A percentile compares a stretch with the other conserved stretches of the same genome.
phyloP scores from a whole-genome alignment of 352 stramenopile genomes.

The Phytophthora chlamydospora region DNA sequence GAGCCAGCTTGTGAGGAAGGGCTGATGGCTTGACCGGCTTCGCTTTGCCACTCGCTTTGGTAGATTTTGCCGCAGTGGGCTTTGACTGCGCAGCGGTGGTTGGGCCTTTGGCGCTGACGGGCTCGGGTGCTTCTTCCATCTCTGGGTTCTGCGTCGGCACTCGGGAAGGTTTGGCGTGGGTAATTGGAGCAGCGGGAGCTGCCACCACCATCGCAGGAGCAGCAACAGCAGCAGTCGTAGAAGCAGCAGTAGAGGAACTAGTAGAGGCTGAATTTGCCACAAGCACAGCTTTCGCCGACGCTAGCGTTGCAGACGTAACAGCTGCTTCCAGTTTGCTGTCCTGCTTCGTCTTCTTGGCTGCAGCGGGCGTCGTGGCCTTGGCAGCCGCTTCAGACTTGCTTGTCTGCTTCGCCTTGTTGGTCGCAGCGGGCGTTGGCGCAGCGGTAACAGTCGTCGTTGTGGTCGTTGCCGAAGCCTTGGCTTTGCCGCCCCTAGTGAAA shows the following conservation, averaged over 20 bases:
- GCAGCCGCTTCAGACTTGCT: slow-evolving; percentile 4
- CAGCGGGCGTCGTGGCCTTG: neutral
- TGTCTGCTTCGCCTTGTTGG: no score
- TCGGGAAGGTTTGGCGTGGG: neutral
- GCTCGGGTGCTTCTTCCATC: slow-evolving; percentile 24
- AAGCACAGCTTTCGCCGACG: neutral
- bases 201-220: neutral
- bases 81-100: slow-evolving; percentile 2
- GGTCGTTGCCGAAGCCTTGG: neutral
- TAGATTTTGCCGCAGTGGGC: slow-evolving; percentile 1
- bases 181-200: neutral
- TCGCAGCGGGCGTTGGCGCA: neutral
- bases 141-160: slow-evolving; percentile 42
- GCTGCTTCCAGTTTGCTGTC: slow-evolving; percentile 4
- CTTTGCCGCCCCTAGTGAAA: slow-evolving; percentile 17
- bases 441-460: neutral
- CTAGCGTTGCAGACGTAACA: neutral
- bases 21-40: slow-evolving; percentile 18
- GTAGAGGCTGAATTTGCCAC: neutral
- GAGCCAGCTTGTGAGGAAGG: slow-evolving; percentile 2
- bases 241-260: neutral
- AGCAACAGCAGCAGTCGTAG: neutral
- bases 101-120: neutral
- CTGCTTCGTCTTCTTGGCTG: neutral
- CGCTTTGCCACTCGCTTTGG: slow-evolving; percentile 12